Conservation (phyloP, 148 eudicot genomes). For the Talinum fruticosum region DNA sequence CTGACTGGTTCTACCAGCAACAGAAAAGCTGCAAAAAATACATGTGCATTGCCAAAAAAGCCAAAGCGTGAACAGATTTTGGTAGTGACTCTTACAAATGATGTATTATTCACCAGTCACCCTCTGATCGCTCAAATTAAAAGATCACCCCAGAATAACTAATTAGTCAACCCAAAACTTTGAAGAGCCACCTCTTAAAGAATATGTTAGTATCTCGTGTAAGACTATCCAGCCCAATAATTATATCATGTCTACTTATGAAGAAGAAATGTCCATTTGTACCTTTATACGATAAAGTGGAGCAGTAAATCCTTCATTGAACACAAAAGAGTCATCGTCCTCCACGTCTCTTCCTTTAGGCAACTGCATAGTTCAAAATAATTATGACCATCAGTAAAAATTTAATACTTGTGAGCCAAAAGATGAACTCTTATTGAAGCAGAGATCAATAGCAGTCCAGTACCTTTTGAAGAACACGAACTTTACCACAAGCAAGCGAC, state of each 20-base stretch:
- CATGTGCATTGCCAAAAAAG: not conserved
- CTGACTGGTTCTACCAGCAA: too few species aligned
- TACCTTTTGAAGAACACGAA: slow-evolving; percentile 94
- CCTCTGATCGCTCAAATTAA: not conserved
- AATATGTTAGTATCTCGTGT: not conserved
- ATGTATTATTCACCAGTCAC: not conserved
- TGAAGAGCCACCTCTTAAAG: not conserved
- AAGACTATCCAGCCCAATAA: not conserved
- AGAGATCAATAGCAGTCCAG: not conserved
- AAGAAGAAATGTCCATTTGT: not conserved
- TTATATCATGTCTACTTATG: not conserved
- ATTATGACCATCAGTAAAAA: slow-evolving; percentile 2
- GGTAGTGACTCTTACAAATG: not conserved
- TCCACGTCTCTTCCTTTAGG: slow-evolving; percentile 96
- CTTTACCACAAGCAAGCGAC: slow-evolving; percentile 97
- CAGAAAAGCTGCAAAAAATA: too few species aligned
- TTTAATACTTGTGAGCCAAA: not conserved
- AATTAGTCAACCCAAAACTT: not conserved
- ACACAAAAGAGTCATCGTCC: slow-evolving; percentile 71
- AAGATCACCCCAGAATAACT: not conserved
- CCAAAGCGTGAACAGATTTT: not conserved
- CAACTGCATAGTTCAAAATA: slow-evolving; percentile 33
- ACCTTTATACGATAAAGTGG: slow-evolving; percentile 93
- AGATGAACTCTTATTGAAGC: not conserved
- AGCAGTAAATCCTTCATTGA: slow-evolving; percentile 76